Percentiles rank a stretch among this genome's conserved stretches.
These are phyloP conservation scores for Albugo candida DNA, from an alignment of 352 stramenopile genomes.

Conservation along the genomic window DNA sequence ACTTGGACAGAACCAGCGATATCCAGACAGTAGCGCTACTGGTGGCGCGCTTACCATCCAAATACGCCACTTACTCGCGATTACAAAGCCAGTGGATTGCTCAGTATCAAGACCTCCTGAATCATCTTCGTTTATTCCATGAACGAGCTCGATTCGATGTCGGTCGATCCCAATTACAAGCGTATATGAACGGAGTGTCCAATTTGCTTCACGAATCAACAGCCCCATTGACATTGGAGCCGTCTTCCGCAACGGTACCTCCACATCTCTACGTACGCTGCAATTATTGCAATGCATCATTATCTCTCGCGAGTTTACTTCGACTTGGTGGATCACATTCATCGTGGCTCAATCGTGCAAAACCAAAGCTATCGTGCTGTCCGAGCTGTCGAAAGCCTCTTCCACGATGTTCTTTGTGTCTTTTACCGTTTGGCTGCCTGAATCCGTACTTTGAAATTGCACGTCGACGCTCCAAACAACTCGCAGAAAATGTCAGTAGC, in stretches of 20 bases:
- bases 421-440: constrained; percentile 83
- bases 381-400: constrained; percentile 85
- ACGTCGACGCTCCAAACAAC: constrained; percentile 46
- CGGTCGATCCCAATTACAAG: constrained; percentile 72
- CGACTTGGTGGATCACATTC: constrained; percentile 79
- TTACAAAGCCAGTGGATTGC: constrained; percentile 68
- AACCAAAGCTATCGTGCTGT: constrained; percentile 80
- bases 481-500: constrained; percentile 23
- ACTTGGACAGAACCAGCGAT: constrained; percentile 78
- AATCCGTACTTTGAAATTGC: constrained; percentile 93
- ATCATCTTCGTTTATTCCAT: constrained; percentile 88
- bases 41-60: constrained; percentile 34
- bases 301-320: constrained; percentile 78
- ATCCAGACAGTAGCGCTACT: constrained; percentile 84
- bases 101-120: constrained; percentile 83
- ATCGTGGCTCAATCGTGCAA: constrained; percentile 76
- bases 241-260: constrained; percentile 30
- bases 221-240: constrained; percentile 21
- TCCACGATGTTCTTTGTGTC: constrained; percentile 83
- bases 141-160: constrained; percentile 85
- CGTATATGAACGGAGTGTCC: constrained; percentile 58
- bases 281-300: constrained; percentile 85
- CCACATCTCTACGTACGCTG: constrained; percentile 88
- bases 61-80: constrained; percentile 12
- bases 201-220: constrained; percentile 32